These are phyloP conservation scores for Gryganskiella cystojenkinii DNA, from an alignment of 192 early-diverging fungal genomes.

Conservation along the genomic window DNA sequence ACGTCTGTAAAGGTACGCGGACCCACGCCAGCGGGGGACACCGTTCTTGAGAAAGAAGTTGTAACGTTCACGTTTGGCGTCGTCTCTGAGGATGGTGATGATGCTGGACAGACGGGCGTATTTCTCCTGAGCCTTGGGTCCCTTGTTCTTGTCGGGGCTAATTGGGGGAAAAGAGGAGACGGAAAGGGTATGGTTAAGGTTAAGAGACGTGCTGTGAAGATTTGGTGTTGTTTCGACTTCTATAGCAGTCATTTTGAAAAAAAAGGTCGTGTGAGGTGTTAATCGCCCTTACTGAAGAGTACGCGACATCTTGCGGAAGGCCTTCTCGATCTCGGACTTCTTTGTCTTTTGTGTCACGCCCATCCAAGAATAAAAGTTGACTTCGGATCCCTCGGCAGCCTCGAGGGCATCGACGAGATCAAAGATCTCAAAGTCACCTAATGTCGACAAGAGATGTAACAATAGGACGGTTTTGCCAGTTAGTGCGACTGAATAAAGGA, in stretches of 20 bases:
- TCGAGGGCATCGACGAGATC: conserved; percentile 83
- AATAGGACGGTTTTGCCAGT: not conserved
- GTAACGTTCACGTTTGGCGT: conserved; percentile 73
- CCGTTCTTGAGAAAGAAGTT: conserved; percentile 86
- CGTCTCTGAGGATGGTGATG: conserved; percentile 71
- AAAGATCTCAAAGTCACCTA: conserved; percentile 85
- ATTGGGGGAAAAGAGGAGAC: not conserved
- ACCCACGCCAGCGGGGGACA: conserved; percentile 83
- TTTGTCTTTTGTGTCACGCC: conserved; percentile 61
- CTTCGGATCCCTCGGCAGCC: conserved; percentile 61
- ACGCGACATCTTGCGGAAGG: conserved; percentile 75
- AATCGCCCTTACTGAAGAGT: conserved; percentile 65
- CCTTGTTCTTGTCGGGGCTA: conserved; percentile 80
- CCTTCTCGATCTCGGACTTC: conserved; percentile 67
- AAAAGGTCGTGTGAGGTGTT: not conserved
- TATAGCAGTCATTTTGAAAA: not conserved
- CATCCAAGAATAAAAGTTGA: conserved; percentile 77
- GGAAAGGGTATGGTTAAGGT: not conserved
- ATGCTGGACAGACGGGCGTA: conserved; percentile 75
- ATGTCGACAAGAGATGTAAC: conserved; percentile 3
- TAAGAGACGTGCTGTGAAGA: not conserved
- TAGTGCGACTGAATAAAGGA: not conserved
- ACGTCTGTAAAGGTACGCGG: conserved; percentile 77
- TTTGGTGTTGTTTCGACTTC: not conserved
- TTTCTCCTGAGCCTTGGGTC: conserved; percentile 61